Evolutionary conservation across 495 filamentous ascomycete genomes (phyloP), one percentile per base, ranked within the genome.

Genomic region (Paragyromitra xinjiangensis): DNA sequence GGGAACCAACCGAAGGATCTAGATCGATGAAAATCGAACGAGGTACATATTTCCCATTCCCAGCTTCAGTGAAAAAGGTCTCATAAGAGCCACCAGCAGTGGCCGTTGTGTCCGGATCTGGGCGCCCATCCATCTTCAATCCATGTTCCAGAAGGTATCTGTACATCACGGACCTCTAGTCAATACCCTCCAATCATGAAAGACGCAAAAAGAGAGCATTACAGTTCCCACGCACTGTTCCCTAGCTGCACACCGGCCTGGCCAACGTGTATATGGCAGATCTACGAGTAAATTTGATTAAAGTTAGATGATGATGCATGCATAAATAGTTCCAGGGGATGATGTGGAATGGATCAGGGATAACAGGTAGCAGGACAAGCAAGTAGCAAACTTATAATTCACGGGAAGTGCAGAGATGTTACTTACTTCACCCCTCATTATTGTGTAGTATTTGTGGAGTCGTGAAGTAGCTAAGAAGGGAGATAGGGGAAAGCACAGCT

Each of bases 211-310:
- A 86, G 87, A 85, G 84, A 79, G 58, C 88, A 92, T 82, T 90
- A 95, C 93, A 97, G 90, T 86, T 97, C 94, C 94, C 94, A 97
- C 74, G 93, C 93, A 83, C 91, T 93, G 87, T 95, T 95, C 83
- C 94, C 94, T 64, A 97, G 91, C 91, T 97, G 94, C 75, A 88
- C 90, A 86, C 94, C 94, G 86, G 94, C 94, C 87, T 97, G 94
- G 87, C 94, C 94, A 83, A 97, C 89, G 84, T 97, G 93, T 82
- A 97, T 87, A 84, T 97, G 94, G 82, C 92, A 90, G 84, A 97
- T 88, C 92, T 97, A 73, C 77, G 39, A 74, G 24, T 51, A 44
- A 58, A 64, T 45, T 71, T 45, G 45, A 62, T 51, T 64, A 56
- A 63, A 37, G 58, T 78, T 78, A 78, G 76, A 78, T 64, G 73